Conservation (phyloP, 306 rosid species). For the Dicorynia guianensis region DNA sequence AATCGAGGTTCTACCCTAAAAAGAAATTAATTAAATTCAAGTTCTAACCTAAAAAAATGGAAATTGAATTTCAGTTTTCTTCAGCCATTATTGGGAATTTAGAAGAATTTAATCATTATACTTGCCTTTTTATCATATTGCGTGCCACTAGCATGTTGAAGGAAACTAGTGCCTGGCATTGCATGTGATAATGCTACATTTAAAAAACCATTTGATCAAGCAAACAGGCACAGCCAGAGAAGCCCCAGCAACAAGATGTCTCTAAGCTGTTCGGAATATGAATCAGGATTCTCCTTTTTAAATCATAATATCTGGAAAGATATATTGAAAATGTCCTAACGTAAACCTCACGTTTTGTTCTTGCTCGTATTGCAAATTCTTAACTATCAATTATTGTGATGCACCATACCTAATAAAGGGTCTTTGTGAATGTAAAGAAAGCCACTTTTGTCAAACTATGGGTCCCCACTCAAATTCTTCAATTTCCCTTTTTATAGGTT, state of each 20-base stretch:
- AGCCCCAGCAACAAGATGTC: conserved; percentile 11
- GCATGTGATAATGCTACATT: not conserved
- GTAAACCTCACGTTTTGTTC: conserved; percentile 6
- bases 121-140: too few relatives aligned
- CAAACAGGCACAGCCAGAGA: not conserved
- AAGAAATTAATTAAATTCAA: too few relatives aligned
- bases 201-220: not conserved
- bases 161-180: not conserved
- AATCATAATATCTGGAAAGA: conserved; percentile 4
- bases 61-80: too few relatives aligned
- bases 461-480: conserved; percentile 23
- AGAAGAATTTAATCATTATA: too few relatives aligned
- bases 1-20: too few relatives aligned
- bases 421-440: not conserved
- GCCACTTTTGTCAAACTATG: conserved; percentile 19
- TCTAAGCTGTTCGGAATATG: not conserved
- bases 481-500: not conserved
- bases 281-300: not conserved
- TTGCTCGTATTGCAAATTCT: conserved; percentile 12
- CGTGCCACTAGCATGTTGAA: not conserved
- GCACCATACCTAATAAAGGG: conserved; percentile 13
- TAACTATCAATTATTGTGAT: conserved; percentile 36
- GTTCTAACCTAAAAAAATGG: too few relatives aligned
- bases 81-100: too few relatives aligned
- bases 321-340: conserved; percentile 1